Evolutionary conservation across 192 early-diverging fungal species (phyloP).

Genomic region (Coemansia sp.): DNA sequence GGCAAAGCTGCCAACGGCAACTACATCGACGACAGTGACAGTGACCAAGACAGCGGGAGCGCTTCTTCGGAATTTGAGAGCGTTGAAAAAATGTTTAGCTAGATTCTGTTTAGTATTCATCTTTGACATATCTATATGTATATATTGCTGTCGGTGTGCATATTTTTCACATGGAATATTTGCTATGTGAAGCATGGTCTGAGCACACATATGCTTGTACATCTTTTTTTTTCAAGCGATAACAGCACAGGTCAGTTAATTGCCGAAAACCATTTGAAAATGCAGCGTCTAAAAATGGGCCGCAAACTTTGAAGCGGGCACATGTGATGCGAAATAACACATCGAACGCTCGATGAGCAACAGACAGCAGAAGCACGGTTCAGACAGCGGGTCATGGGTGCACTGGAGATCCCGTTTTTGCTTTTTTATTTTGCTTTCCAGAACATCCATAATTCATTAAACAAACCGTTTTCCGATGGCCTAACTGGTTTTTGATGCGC

Average conservation of each 20-base stretch:
- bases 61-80: constrained; percentile 47
- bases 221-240: too few species aligned
- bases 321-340: not conserved
- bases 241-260: not conserved
- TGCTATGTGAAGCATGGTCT: not conserved
- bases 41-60: not conserved
- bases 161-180: not conserved
- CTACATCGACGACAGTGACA: constrained; percentile 5
- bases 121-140: not conserved
- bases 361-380: not conserved
- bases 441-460: too few species aligned
- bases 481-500: too few species aligned
- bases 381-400: not conserved
- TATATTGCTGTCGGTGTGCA: not conserved
- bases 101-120: not conserved
- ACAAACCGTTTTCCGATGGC: too few species aligned
- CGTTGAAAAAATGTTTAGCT: constrained; percentile 34
- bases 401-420: too few species aligned
- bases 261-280: not conserved
- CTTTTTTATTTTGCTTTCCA: too few species aligned
- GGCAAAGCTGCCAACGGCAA: not conserved
- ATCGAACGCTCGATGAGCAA: not conserved
- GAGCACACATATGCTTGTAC: not conserved
- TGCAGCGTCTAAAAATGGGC: not conserved
- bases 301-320: not conserved